These are phyloP conservation scores for Phanerodontia chrysosporium DNA, from an alignment of 768 basidiomycete species.

Conservation along the genomic window DNA sequence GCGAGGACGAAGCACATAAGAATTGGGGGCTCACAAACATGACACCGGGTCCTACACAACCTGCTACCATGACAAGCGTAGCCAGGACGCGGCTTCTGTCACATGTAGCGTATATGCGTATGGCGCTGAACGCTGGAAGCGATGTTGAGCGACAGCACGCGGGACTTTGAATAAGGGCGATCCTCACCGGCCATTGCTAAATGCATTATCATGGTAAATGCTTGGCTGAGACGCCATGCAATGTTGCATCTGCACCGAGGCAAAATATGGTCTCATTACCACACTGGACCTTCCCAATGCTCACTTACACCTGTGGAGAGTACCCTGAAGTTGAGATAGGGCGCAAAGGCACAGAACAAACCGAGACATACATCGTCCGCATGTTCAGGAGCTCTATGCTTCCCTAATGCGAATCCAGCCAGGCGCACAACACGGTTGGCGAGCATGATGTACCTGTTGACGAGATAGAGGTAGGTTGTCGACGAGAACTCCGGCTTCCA, in stretches of 20 bases:
- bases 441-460: conserved; percentile 20
- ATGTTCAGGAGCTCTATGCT: neutral
- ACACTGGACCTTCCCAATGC: too few species aligned
- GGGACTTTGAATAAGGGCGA: too few species aligned
- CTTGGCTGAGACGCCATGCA: neutral
- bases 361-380: neutral
- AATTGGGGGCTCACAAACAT: neutral
- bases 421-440: neutral
- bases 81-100: neutral
- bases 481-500: conserved; percentile 13
- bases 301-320: neutral
- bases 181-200: neutral
- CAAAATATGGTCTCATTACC: too few species aligned
- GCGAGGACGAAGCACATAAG: neutral
- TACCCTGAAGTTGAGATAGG: too few species aligned
- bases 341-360: too few species aligned
- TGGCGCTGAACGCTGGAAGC: neutral
- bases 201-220: neutral
- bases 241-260: neutral
- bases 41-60: neutral
- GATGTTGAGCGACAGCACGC: neutral
- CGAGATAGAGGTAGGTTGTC: conserved; percentile 13
- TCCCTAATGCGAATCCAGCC: neutral
- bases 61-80: neutral
- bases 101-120: neutral